A percentile compares a stretch with the other conserved stretches of the same genome.
phyloP scores from a whole-genome alignment of 495 filamentous ascomycete species.

The Friedmanniomyces simplex region DNA sequence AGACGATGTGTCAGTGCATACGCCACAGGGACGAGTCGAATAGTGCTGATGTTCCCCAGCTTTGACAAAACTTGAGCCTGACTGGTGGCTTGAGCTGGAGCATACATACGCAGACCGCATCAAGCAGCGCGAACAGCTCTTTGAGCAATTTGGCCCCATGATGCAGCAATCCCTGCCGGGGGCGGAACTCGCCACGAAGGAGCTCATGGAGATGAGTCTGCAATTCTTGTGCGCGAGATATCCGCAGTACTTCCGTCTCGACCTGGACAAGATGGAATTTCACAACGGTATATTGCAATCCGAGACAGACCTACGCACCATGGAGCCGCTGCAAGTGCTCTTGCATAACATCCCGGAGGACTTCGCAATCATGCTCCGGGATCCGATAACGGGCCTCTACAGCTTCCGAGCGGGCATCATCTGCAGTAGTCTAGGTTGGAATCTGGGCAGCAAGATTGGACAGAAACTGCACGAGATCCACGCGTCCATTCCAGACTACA shows the following conservation, averaged over 20 bases:
- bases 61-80: conserved; percentile 64
- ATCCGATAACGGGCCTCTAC: conserved; percentile 62
- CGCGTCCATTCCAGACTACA: conserved; percentile 70
- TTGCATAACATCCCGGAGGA: conserved; percentile 83
- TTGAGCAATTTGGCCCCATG: conserved; percentile 47
- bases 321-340: conserved; percentile 61
- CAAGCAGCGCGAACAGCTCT: conserved; percentile 61
- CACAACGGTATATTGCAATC: conserved; percentile 62
- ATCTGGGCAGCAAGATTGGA: conserved; percentile 64
- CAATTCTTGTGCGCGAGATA: conserved; percentile 74
- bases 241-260: conserved; percentile 64
- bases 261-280: conserved; percentile 48
- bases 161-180: conserved; percentile 67
- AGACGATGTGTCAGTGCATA: conserved; percentile 74
- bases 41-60: conserved; percentile 38
- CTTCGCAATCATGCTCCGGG: conserved; percentile 69
- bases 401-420: conserved; percentile 68
- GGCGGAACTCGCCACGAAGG: conserved; percentile 71
- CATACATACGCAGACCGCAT: conserved; percentile 61
- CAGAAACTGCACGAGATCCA: conserved; percentile 66
- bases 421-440: conserved; percentile 76
- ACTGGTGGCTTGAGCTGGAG: conserved; percentile 91
- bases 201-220: conserved; percentile 81
- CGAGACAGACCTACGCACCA: conserved; percentile 49
- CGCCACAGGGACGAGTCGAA: background rate